These are phyloP conservation scores for Dendrobium nobile DNA, from an alignment of 106 monocot genomes.

Conservation along the genomic window DNA sequence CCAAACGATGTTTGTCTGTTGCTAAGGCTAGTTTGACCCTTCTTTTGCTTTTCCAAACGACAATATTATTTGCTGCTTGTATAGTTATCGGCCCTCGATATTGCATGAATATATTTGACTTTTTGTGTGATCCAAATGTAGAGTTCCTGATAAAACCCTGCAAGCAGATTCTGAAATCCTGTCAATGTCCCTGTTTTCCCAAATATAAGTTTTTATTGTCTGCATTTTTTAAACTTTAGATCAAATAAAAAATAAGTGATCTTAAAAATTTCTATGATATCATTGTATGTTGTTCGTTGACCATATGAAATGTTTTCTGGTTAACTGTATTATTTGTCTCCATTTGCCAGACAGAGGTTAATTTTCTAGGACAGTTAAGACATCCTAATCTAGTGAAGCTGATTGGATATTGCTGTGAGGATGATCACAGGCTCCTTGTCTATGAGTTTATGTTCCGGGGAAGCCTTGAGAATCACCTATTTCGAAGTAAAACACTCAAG, in stretches of 20 bases:
- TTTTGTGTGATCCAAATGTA: background rate
- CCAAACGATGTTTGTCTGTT: background rate
- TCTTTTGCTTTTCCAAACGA: background rate
- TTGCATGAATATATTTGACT: background rate
- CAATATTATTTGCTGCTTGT: background rate
- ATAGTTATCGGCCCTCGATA: background rate
- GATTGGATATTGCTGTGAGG: slow-evolving; percentile 92
- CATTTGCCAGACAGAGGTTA: slow-evolving; percentile 78
- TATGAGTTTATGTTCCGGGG: slow-evolving; percentile 96
- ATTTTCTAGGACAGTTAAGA: slow-evolving; percentile 83
- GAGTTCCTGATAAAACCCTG: background rate
- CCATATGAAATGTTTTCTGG: background rate
- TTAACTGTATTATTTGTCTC: slow-evolving; percentile 8
- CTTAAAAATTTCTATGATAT: background rate
- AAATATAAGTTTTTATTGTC: background rate
- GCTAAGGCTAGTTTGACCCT: background rate
- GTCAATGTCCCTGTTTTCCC: background rate
- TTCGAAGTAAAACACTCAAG: slow-evolving; percentile 58
- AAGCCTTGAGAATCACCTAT: slow-evolving; percentile 90
- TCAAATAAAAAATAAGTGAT: background rate
- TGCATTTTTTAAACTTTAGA: background rate
- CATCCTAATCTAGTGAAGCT: slow-evolving; percentile 95
- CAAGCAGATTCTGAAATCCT: background rate
- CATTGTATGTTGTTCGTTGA: background rate
- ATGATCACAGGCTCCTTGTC: slow-evolving; percentile 89